These are phyloP conservation scores for Sporisorium exsertum DNA, from an alignment of 1,284 basidiomycete genomes.

Conservation along the genomic window DNA sequence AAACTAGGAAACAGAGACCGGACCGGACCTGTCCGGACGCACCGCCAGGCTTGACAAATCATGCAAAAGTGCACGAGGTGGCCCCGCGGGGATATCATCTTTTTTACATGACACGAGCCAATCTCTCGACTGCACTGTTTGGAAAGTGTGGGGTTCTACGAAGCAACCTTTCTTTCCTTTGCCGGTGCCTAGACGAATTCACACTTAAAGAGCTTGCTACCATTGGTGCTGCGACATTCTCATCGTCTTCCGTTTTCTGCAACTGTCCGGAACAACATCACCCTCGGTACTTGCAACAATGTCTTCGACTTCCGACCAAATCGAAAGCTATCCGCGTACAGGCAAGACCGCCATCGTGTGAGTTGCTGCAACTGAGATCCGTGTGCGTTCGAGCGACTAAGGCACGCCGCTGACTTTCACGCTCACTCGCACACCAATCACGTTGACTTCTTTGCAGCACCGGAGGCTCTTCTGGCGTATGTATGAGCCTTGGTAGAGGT, in stretches of 20 bases:
- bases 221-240: no score
- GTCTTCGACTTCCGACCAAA: constrained; percentile 29
- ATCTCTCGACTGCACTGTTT: background rate
- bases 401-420: background rate
- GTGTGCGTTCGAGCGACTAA: background rate
- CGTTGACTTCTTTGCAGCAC: constrained; percentile 15
- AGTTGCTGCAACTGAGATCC: constrained; percentile 14
- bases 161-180: background rate
- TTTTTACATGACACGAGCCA: background rate
- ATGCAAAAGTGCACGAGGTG: constrained; percentile 2
- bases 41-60: background rate
- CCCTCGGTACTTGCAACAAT: constrained; percentile 3
- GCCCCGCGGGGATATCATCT: constrained; percentile 24
- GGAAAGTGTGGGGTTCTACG: background rate
- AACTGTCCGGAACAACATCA: background rate
- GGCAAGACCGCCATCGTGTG: constrained; percentile 60
- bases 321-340: constrained; percentile 42
- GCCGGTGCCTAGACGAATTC: background rate
- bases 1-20: constrained; percentile 7
- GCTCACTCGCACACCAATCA: background rate
- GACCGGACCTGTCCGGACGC: constrained; percentile 22
- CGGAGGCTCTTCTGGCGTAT: constrained; percentile 49
- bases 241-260: background rate
- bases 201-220: background rate
- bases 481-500: background rate